Evolutionary conservation across 331 rosid species (phyloP).

Genomic region (Spiraea crenata): DNA sequence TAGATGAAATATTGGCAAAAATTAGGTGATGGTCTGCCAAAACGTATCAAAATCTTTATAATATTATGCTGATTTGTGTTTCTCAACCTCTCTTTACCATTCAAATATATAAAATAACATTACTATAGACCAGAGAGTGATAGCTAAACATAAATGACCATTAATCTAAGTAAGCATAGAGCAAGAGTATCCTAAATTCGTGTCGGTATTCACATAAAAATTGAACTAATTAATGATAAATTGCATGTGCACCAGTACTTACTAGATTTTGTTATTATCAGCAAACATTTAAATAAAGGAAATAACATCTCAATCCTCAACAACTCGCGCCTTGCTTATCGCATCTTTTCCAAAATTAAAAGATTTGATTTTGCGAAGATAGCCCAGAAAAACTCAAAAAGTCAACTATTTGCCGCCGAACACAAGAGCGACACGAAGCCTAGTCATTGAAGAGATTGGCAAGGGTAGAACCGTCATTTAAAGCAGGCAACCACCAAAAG

Average conservation of each 20-base stretch:
- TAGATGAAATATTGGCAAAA: too few species aligned
- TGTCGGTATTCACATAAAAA: neutral
- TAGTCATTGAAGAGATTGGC: neutral
- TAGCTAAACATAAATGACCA: too few species aligned
- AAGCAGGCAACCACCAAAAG: neutral
- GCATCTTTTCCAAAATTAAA: neutral
- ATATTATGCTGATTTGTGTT: too few species aligned
- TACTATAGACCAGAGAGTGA: too few species aligned
- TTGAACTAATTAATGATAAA: neutral
- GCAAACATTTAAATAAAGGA: neutral
- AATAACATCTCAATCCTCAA: neutral
- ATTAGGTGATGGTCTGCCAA: too few species aligned
- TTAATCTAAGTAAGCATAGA: too few species aligned
- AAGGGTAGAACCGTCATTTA: slow-evolving; percentile 28
- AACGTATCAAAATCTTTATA: too few species aligned
- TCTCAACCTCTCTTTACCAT: too few species aligned
- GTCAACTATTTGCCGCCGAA: neutral
- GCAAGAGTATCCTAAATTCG: too few species aligned
- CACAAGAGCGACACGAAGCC: neutral
- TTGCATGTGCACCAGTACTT: neutral
- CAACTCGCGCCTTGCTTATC: neutral
- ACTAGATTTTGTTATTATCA: neutral
- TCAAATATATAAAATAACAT: too few species aligned
- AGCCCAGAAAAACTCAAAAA: neutral
- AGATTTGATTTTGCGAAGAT: neutral